A percentile compares a stretch with the other conserved stretches of the same genome.
phyloP scores from a whole-genome alignment of 129 eudicot genomes.

The Cynara cardunculus region DNA sequence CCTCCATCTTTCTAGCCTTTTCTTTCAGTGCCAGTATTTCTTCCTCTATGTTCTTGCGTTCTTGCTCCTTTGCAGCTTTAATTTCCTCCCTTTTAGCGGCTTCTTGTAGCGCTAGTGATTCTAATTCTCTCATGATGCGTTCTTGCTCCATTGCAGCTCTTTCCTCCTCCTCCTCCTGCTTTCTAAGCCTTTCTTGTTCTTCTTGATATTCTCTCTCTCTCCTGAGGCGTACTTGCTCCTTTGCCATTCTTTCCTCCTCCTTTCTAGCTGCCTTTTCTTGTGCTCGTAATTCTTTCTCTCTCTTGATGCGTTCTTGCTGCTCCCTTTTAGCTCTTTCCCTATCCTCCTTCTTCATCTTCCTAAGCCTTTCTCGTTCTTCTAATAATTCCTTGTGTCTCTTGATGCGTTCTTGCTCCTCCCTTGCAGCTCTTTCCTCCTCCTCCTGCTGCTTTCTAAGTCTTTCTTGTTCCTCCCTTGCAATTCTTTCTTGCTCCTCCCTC shows the following conservation, averaged over 20 bases:
- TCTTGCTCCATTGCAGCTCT: conserved; percentile 8
- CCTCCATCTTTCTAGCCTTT: conserved; percentile 17
- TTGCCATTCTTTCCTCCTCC: background rate
- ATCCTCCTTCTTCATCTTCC: background rate
- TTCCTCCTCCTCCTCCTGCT: background rate
- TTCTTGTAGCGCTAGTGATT: conserved; percentile 18
- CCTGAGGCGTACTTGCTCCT: background rate
- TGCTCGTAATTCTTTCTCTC: conserved; percentile 14
- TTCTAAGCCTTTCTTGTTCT: background rate
- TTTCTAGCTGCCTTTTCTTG: background rate
- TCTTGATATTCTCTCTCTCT: conserved; percentile 10
- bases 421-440: background rate
- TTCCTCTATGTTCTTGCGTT: conserved; percentile 10
- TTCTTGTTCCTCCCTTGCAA: too few relatives aligned
- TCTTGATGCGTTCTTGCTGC: conserved; percentile 14
- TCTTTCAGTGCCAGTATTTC: conserved; percentile 10
- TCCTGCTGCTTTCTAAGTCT: too few relatives aligned
- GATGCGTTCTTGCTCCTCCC: background rate
- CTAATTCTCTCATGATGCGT: conserved; percentile 11
- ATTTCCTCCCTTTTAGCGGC: conserved; percentile 19
- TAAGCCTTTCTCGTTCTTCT: conserved; percentile 8
- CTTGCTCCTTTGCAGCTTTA: conserved; percentile 14
- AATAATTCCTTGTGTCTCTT: too few relatives aligned
- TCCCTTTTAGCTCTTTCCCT: background rate
- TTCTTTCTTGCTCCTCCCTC: too few relatives aligned